Evolutionary conservation across 2,329 filamentous ascomycete genomes (phyloP).

Genomic region (Botrytis elliptica): DNA sequence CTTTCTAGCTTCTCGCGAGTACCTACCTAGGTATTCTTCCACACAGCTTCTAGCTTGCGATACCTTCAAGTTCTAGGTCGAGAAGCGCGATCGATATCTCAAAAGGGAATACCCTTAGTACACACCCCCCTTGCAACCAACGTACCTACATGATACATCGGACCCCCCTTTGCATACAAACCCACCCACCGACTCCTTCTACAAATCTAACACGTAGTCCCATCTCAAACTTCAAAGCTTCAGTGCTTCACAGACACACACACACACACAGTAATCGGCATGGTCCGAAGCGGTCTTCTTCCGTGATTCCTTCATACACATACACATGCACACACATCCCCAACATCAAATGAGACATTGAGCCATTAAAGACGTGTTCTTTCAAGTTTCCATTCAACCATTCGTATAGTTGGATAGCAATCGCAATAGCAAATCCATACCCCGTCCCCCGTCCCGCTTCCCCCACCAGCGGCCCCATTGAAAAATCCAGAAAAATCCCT

Average conservation of each 20-base stretch:
- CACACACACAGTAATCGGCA: neutral
- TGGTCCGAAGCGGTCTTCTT: neutral
- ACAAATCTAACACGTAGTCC: neutral
- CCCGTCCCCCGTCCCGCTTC: neutral
- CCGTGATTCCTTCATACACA: neutral
- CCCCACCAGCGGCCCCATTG: neutral
- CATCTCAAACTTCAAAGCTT: neutral
- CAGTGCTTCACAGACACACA: neutral
- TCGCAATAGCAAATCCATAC: neutral
- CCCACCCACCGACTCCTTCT: neutral
- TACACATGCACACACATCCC: neutral
- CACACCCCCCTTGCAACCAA: neutral
- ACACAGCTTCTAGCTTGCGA: neutral
- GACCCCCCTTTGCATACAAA: neutral
- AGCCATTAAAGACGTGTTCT: conserved; percentile 8
- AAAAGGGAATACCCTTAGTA: neutral
- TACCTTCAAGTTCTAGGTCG: neutral
- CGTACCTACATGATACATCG: too few relatives aligned
- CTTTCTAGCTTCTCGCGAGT: neutral
- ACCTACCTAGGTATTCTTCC: neutral
- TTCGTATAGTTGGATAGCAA: neutral
- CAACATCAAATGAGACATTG: neutral
- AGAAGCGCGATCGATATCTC: neutral
- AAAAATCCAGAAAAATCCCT: neutral
- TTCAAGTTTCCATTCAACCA: neutral